Evolutionary conservation across 2,329 filamentous ascomycete species (phyloP).

Genomic region (Exophiala bonariae): DNA sequence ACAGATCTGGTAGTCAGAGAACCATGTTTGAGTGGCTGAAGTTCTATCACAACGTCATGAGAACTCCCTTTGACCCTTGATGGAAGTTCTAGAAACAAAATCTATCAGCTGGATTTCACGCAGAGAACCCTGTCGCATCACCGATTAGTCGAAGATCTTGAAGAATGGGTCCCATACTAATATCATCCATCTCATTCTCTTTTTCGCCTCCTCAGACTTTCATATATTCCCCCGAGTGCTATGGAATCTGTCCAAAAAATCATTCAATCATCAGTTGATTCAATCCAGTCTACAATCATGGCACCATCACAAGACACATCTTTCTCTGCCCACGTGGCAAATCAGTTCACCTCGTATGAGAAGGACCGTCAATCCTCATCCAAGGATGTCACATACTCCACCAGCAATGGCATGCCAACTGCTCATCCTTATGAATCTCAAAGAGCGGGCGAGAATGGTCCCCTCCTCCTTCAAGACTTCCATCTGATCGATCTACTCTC

Average conservation of each 20-base stretch:
- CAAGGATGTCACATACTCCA: slow-evolving; percentile 32
- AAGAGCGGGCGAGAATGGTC: slow-evolving; percentile 57
- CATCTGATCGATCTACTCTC: slow-evolving; percentile 63
- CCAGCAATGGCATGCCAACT: slow-evolving; percentile 54
- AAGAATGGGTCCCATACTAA: too few relatives aligned
- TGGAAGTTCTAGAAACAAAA: too few relatives aligned
- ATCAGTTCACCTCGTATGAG: slow-evolving; percentile 41
- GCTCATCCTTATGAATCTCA: slow-evolving; percentile 51
- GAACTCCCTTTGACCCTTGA: too few relatives aligned
- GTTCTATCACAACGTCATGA: neutral
- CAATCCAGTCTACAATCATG: slow-evolving; percentile 19
- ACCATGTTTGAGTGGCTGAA: neutral
- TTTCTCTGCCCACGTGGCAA: slow-evolving; percentile 39
- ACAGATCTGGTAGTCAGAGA: too few relatives aligned
- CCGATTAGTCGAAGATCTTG: too few relatives aligned
- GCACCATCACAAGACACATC: slow-evolving; percentile 30
- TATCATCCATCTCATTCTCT: neutral
- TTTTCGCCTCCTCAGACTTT: neutral
- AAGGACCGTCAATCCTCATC: slow-evolving; percentile 42
- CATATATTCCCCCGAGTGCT: slow-evolving; percentile 1
- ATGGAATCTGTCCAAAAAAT: slow-evolving; percentile 16
- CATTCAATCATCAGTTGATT: slow-evolving; percentile 12
- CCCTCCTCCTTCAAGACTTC: slow-evolving; percentile 64
- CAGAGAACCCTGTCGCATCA: too few relatives aligned
- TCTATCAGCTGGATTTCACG: too few relatives aligned